phyloP scores from a whole-genome alignment of 176 grass and related monocot genomes.

The Hsuehochloa calcarea region DNA sequence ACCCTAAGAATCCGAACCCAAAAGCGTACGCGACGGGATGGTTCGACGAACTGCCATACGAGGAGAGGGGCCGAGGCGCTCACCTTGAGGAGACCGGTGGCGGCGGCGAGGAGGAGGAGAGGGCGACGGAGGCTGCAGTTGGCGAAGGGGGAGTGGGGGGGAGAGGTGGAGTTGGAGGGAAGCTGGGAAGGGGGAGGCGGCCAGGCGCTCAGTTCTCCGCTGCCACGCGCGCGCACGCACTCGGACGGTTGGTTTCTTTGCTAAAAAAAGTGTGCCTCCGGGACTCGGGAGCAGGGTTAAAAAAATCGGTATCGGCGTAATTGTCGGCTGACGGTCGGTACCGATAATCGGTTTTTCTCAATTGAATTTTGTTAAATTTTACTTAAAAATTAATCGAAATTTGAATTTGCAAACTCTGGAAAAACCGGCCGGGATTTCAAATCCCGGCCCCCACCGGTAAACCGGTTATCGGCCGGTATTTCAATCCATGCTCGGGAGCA shows the following conservation, averaged over 20 bases:
- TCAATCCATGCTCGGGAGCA: no score
- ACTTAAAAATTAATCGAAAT: no score
- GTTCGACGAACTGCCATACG: neutral
- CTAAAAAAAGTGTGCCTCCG: neutral
- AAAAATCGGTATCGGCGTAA: no score
- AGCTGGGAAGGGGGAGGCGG: neutral
- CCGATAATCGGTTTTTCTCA: no score
- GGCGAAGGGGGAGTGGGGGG: neutral
- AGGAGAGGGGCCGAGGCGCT: neutral
- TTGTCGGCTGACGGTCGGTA: no score
- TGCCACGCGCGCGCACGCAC: neutral
- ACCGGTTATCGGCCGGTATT: no score
- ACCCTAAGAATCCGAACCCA: conserved; percentile 23
- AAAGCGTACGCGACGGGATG: neutral
- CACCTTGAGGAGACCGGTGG: neutral
- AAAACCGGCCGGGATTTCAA: no score
- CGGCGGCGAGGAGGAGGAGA: neutral
- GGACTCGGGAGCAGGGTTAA: no score
- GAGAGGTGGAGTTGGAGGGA: neutral
- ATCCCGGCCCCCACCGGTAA: no score
- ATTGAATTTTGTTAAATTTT: no score
- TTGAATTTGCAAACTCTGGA: no score
- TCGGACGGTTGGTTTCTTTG: neutral
- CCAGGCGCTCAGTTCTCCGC: neutral
- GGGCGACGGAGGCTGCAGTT: neutral